These are phyloP conservation scores for Aegilops tauschii DNA, from an alignment of 176 grass and related monocot genomes.

Conservation along the genomic window DNA sequence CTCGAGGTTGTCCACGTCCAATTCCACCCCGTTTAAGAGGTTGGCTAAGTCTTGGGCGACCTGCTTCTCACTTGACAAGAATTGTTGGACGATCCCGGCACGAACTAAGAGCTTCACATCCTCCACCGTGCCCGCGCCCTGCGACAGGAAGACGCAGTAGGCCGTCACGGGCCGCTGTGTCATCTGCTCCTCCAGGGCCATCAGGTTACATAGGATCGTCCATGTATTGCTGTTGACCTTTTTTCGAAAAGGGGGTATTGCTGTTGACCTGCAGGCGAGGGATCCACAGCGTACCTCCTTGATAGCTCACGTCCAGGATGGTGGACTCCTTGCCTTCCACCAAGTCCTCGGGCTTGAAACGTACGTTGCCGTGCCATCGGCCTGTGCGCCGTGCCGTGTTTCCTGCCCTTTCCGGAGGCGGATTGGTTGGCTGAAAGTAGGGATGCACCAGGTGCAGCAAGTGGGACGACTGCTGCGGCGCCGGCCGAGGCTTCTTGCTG, in stretches of 20 bases:
- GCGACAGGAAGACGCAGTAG: conserved; percentile 14
- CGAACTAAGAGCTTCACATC: background rate
- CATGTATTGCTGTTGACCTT: too few relatives aligned
- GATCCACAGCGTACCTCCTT: background rate
- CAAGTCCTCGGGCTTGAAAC: background rate
- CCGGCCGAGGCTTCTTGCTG: too few relatives aligned
- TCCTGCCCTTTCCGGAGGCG: too few relatives aligned
- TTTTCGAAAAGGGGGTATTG: too few relatives aligned
- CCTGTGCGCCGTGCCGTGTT: too few relatives aligned
- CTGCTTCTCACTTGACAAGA: background rate
- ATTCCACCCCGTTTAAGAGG: background rate
- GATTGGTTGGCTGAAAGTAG: too few relatives aligned
- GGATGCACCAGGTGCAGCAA: background rate
- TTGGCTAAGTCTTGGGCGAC: background rate
- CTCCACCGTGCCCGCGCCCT: background rate
- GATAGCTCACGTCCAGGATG: conserved; percentile 1
- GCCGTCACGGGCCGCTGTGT: background rate
- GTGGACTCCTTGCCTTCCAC: background rate
- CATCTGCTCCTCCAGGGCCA: background rate
- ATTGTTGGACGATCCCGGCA: background rate
- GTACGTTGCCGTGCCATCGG: background rate
- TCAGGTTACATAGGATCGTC: background rate
- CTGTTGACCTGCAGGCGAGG: background rate
- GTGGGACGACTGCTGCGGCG: too few relatives aligned
- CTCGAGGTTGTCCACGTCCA: background rate